A percentile compares a stretch with the other conserved stretches of the same genome.
Conservation (phyloP, 192 early-diverging fungal genomes). For the Geosiphon pyriformis region DNA sequence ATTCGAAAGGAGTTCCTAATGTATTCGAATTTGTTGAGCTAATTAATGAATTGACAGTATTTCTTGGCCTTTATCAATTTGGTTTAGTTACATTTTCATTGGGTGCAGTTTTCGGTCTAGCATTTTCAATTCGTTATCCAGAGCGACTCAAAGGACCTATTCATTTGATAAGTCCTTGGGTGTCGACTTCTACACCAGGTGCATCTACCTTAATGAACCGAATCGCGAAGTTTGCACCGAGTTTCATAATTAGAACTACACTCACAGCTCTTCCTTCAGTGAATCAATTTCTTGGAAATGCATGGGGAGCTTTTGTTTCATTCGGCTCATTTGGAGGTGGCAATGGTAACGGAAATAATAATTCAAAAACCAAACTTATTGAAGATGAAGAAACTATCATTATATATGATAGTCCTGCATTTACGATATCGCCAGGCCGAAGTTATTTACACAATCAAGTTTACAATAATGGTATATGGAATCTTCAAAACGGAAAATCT, state of each 20-base stretch:
- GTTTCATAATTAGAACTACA: constrained; percentile 22
- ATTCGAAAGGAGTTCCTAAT: constrained; percentile 17
- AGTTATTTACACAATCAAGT: constrained; percentile 23
- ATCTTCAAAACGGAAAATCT: constrained; percentile 17
- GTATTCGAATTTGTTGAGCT: constrained; percentile 23
- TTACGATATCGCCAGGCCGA: constrained; percentile 11
- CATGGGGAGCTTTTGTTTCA: constrained; percentile 15
- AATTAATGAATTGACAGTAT: constrained; percentile 19
- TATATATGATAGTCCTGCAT: neutral
- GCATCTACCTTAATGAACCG: neutral
- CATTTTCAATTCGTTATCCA: constrained; percentile 17
- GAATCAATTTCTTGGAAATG: constrained; percentile 12
- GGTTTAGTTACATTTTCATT: constrained; percentile 19
- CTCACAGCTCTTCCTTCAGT: constrained; percentile 3
- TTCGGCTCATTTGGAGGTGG: neutral
- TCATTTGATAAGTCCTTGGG: constrained; percentile 20
- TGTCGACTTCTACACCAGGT: constrained; percentile 18
- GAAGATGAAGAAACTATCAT: constrained; percentile 1
- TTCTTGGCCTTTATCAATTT: constrained; percentile 15
- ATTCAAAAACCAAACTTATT: neutral
- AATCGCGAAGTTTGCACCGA: constrained; percentile 19
- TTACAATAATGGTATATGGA: constrained; percentile 18
- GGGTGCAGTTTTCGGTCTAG: constrained; percentile 20
- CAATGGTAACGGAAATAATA: neutral
- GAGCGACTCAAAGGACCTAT: constrained; percentile 19